Evolutionary conservation across 179 eudicot species (phyloP).

Genomic region (Drosera spatulata): DNA sequence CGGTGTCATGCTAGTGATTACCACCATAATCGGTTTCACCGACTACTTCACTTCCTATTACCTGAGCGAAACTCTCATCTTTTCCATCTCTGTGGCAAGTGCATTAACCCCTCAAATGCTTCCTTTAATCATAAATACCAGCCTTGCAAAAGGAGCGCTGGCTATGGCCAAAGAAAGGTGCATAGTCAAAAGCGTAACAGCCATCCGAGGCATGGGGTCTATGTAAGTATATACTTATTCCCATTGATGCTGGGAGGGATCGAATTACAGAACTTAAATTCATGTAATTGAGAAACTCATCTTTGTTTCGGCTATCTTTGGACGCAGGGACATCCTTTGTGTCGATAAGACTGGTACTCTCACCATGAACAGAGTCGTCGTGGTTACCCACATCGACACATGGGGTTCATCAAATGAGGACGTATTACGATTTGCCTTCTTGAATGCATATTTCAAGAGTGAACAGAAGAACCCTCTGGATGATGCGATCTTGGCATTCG

Average conservation of each 20-base stretch:
- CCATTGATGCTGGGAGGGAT: background rate
- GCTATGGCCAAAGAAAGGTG: conserved; percentile 43
- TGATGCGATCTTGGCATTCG: conserved; percentile 35
- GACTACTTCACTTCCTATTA: conserved; percentile 22
- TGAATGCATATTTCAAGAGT: conserved; percentile 35
- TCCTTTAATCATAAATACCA: conserved; percentile 33
- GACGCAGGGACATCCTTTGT: conserved; percentile 38
- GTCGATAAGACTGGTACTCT: conserved; percentile 55
- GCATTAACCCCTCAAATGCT: conserved; percentile 57
- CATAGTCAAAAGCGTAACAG: conserved; percentile 36
- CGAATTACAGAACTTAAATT: background rate
- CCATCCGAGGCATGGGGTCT: conserved; percentile 47
- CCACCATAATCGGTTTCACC: conserved; percentile 22
- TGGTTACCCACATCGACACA: conserved; percentile 26
- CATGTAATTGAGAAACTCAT: background rate
- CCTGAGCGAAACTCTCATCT: conserved; percentile 30
- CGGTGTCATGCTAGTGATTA: conserved; percentile 26
- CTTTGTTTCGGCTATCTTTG: background rate
- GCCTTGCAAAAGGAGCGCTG: conserved; percentile 45
- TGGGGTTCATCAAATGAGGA: conserved; percentile 27
- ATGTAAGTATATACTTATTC: conserved; percentile 25
- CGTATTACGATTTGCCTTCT: conserved; percentile 30
- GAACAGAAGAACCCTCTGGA: conserved; percentile 44
- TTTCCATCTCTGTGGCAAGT: conserved; percentile 42
- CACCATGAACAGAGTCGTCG: conserved; percentile 33